Base-by-base conservation (phyloP, 192 early-diverging fungal species). In the Linnemannia schmuckeri region DNA sequence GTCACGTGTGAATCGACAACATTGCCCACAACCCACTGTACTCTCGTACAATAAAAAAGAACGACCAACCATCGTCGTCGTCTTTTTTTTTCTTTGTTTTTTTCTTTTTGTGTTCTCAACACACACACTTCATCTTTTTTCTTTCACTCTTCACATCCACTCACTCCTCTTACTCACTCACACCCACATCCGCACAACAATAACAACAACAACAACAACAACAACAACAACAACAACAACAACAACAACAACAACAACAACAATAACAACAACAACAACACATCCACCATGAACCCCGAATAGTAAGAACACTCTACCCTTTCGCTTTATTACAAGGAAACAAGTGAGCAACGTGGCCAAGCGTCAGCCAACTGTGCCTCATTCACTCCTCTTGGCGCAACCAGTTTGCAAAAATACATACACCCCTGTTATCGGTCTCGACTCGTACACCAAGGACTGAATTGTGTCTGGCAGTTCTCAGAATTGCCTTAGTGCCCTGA, bases 231-330 rank as follows among this genome's bases (percentile, higher is more conserved):
- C n/a, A n/a, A n/a, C n/a, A n/a, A n/a, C n/a, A n/a, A n/a, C n/a
- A n/a, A n/a, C n/a, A n/a, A n/a, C n/a, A n/a, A n/a, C n/a, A n/a
- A n/a, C n/a, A n/a, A n/a, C n/a, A n/a, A n/a, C n/a, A n/a, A n/a
- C n/a, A n/a, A n/a, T n/a, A n/a, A 76, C 54, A 30, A 22, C 41
- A 44, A 22, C 41, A 44, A 37, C 52, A 40, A 15, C 30, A 17
- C 30, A 70, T 35, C 22, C 77, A 79, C 68, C n/a, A 79, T 80
- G 89, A 90, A 90, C 74, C 88, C 88, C 17, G 89, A 90, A 87
- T 90, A 89, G 88, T 90, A 87, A 89, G 88, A 87, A 15, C 12
- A 0, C 54, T 37, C 30, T 20, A 13, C 40, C 20, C 37, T 47
- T 15, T 30, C 37, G 3, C 74, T 12, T 40, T 55, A 10, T 27